These are phyloP conservation scores for Boletales sp. DNA, from an alignment of 768 basidiomycete genomes.

Conservation along the genomic window DNA sequence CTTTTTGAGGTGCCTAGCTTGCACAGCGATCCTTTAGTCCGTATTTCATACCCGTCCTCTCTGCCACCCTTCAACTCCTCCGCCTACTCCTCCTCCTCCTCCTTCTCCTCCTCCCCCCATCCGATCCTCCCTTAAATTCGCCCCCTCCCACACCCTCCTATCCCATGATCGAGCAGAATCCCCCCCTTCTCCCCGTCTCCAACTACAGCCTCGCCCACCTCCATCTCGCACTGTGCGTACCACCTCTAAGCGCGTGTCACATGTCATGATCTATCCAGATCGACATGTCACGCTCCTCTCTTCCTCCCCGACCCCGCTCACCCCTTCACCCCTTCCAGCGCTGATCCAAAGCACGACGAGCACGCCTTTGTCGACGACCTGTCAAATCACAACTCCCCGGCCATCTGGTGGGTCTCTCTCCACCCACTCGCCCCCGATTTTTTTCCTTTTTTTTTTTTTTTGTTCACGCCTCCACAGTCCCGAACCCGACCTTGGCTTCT, in stretches of 20 bases:
- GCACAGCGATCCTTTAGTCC: slow-evolving; percentile 26
- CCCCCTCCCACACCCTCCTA: not conserved
- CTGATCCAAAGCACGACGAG: slow-evolving; percentile 39
- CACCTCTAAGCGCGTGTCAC: slow-evolving; percentile 20
- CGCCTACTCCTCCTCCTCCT: slow-evolving; percentile 4
- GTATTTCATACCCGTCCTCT: slow-evolving; percentile 27
- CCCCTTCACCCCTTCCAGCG: slow-evolving; percentile 14
- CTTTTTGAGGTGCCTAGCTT: slow-evolving; percentile 28
- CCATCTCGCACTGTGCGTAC: slow-evolving; percentile 55
- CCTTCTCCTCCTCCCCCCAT: slow-evolving; percentile 2
- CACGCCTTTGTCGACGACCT: slow-evolving; percentile 43
- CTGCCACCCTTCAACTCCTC: no score
- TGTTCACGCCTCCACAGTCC: slow-evolving; percentile 27
- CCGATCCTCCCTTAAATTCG: not conserved
- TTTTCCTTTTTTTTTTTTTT: slow-evolving; percentile 16
- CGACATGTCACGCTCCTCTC: slow-evolving; percentile 18
- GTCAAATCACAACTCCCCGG: slow-evolving; percentile 44
- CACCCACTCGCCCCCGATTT: slow-evolving; percentile 12
- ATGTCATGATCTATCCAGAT: slow-evolving; percentile 31
- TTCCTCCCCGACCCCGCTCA: not conserved
- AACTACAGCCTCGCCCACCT: slow-evolving; percentile 63
- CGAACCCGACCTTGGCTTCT: slow-evolving; percentile 52
- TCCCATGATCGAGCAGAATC: slow-evolving; percentile 56
- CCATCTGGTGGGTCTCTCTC: slow-evolving; percentile 40
- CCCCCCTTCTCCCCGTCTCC: slow-evolving; percentile 41